These are phyloP conservation scores for Coemansia sp. DNA, from an alignment of 192 early-diverging fungal genomes.

Conservation along the genomic window DNA sequence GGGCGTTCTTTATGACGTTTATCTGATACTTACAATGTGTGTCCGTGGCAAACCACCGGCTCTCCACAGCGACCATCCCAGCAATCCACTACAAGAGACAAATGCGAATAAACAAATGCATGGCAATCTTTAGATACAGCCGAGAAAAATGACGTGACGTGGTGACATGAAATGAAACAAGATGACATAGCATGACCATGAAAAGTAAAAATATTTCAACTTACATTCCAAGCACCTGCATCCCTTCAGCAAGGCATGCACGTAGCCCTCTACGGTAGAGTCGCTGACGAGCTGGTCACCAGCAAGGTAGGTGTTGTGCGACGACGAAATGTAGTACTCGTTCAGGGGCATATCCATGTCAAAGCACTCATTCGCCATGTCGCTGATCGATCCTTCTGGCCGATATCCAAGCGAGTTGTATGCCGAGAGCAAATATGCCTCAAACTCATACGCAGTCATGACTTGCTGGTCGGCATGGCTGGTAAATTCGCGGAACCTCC, in stretches of 20 bases:
- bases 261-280: slow-evolving; percentile 82
- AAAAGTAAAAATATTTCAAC: slow-evolving; percentile 4
- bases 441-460: slow-evolving; percentile 44
- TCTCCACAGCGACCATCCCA: slow-evolving; percentile 80
- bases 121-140: no score
- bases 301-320: slow-evolving; percentile 89
- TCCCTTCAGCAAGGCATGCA: slow-evolving; percentile 78
- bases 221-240: slow-evolving; percentile 82
- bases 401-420: slow-evolving; percentile 29
- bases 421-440: slow-evolving; percentile 39
- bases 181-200: background rate
- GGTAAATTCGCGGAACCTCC: slow-evolving; percentile 34
- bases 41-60: slow-evolving; percentile 81
- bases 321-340: slow-evolving; percentile 82
- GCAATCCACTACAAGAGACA: slow-evolving; percentile 68
- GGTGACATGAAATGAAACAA: no score
- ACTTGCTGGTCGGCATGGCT: slow-evolving; percentile 9
- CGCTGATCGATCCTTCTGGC: background rate
- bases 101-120: slow-evolving; percentile 5
- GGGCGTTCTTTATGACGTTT: background rate
- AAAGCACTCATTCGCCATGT: slow-evolving; percentile 1
- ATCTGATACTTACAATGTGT: slow-evolving; percentile 62
- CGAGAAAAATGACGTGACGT: no score
- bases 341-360: slow-evolving; percentile 60
- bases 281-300: slow-evolving; percentile 79